Evolutionary conservation across 495 filamentous ascomycete genomes (phyloP), one percentile per base, ranked within the genome.

Genomic region (Hypoxylon crocopeplum): DNA sequence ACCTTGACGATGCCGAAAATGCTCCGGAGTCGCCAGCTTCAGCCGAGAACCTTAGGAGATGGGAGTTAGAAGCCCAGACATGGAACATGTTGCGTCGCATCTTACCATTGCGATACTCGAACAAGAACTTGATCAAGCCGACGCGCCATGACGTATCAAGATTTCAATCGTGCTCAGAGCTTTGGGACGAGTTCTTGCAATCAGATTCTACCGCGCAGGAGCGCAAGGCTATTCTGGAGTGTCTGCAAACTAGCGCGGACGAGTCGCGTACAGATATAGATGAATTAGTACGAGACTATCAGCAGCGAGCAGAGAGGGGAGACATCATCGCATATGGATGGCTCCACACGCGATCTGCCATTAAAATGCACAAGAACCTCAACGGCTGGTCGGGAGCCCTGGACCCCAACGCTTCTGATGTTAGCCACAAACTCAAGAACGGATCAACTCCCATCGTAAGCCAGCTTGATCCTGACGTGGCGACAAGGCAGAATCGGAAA

Each of bases 401-500:
- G 44, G 87, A 88, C 46, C 86, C 83, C 5, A 77, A 81, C 51
- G 72, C 75, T 37, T 75, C 82, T 30, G 79, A 77, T 38, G 78
- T 86, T 20, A 76, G 82, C 30, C 77, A 80, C 48, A 79, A 81
- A 25, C 79, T 86, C 48, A 69, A 81, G 2, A 83, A 85, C 21
- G 77, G 79, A 25, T 84, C 85, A 32, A 81, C 84, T 29, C 69
- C 83, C 4, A 66, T 97, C 3, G 81, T 97, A 37, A 95, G 91
- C n/a, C 90, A 96, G 66, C 78, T 99, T 19, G 94, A 99, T 58
- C 95, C 95, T 4, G 94, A 99, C 80, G 90, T 93, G 5, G 78
- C 86, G 11, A 86, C 84, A 30, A 84, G 94, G 42, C 92, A 98
- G 72, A 79, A 79, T 22, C 83, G 86, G 25, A 80, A 76, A 30